A percentile compares a stretch with the other conserved stretches of the same genome.
phyloP scores from a whole-genome alignment of 805 yeast genomes.

The Hanseniaspora vineae region DNA sequence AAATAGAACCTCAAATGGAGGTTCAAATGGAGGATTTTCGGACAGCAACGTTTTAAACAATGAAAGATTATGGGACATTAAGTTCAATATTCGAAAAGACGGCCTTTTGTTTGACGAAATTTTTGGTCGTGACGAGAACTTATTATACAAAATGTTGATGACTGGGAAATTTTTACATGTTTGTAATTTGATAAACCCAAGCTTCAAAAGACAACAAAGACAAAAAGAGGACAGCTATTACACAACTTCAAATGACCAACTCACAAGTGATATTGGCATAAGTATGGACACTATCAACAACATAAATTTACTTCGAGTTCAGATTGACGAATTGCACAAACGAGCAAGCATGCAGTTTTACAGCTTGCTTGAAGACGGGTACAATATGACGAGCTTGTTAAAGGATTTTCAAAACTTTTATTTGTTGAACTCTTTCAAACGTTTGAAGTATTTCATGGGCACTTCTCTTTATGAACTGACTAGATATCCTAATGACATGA shows the following conservation, averaged over 20 bases:
- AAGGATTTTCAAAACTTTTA: constrained; percentile 42
- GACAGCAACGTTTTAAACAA: constrained; percentile 19
- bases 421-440: constrained; percentile 36
- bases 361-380: constrained; percentile 48
- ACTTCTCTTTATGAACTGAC: constrained; percentile 39
- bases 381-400: constrained; percentile 36
- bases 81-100: constrained; percentile 60
- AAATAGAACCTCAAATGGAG: neutral
- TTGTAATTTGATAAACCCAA: constrained; percentile 6
- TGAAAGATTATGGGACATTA: constrained; percentile 62
- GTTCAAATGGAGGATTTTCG: no score
- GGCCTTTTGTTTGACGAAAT: constrained; percentile 49
- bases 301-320: neutral
- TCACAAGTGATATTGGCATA: neutral
- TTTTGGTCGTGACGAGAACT: constrained; percentile 25
- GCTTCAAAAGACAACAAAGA: no score
- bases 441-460: constrained; percentile 40
- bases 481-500: constrained; percentile 23
- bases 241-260: neutral
- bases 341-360: constrained; percentile 16
- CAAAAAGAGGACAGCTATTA: no score
- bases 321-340: neutral
- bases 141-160: constrained; percentile 42
- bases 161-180: constrained; percentile 83
- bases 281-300: neutral